phyloP scores from a whole-genome alignment of 2,329 filamentous ascomycete genomes.

The Ophiostoma populinum region DNA sequence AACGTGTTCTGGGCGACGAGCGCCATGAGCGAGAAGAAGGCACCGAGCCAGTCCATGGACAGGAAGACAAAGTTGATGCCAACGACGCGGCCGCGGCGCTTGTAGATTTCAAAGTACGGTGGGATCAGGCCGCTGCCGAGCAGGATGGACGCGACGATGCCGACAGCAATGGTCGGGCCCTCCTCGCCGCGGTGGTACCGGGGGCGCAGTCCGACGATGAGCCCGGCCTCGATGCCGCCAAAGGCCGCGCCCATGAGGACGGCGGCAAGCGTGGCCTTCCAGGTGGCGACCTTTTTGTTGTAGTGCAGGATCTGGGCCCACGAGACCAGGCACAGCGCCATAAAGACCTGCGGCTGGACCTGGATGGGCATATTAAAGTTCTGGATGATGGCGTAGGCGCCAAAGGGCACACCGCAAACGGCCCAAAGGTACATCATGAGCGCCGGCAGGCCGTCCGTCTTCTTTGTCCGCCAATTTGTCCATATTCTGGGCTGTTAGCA shows the following conservation, averaged over 20 bases:
- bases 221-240: slow-evolving; percentile 33
- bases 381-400: slow-evolving; percentile 22
- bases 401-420: slow-evolving; percentile 26
- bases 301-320: slow-evolving; percentile 24
- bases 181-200: slow-evolving; percentile 35
- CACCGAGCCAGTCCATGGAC: slow-evolving; percentile 40
- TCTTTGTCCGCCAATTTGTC: slow-evolving; percentile 43
- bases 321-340: slow-evolving; percentile 21
- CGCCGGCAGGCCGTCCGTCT: slow-evolving; percentile 41
- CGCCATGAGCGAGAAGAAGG: slow-evolving; percentile 46
- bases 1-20: slow-evolving; percentile 43
- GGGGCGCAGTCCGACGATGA: slow-evolving; percentile 40
- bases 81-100: slow-evolving; percentile 40
- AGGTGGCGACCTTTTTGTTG: slow-evolving; percentile 22
- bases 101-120: slow-evolving; percentile 45
- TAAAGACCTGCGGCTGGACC: slow-evolving; percentile 25
- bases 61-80: slow-evolving; percentile 45
- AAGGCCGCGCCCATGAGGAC: slow-evolving; percentile 25
- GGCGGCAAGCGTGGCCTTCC: slow-evolving; percentile 27
- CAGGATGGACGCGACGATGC: slow-evolving; percentile 38
- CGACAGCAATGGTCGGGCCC: slow-evolving; percentile 37
- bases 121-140: slow-evolving; percentile 39
- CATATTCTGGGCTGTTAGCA: slow-evolving; percentile 25
- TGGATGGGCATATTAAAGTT: slow-evolving; percentile 26
- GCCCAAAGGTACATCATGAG: slow-evolving; percentile 48